These are phyloP conservation scores for Phytophthora pisi DNA, from an alignment of 352 stramenopile genomes.

Conservation along the genomic window DNA sequence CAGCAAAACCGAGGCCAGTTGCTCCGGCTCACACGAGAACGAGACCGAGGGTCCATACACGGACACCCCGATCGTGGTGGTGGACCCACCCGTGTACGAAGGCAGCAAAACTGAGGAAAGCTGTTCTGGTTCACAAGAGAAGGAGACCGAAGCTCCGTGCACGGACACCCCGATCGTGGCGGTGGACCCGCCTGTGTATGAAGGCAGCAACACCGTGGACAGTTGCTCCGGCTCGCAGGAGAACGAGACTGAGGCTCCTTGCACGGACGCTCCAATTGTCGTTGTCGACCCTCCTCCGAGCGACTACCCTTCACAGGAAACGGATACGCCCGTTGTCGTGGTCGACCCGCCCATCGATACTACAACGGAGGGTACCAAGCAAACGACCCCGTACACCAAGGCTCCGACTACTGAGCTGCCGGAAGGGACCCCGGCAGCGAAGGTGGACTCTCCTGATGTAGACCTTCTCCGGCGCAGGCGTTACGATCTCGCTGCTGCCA, in stretches of 20 bases:
- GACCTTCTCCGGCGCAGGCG: no score
- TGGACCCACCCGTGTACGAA: constrained; percentile 16
- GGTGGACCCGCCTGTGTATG: constrained; percentile 15
- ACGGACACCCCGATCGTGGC: constrained; percentile 5
- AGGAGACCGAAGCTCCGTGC: not conserved
- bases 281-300: constrained; percentile 10
- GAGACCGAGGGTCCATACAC: constrained; percentile 1
- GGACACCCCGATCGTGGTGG: constrained; percentile 3
- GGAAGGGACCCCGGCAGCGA: not conserved
- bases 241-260: not conserved
- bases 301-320: not conserved
- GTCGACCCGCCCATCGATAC: not conserved
- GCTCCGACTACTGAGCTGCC: not conserved
- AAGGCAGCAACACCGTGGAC: not conserved
- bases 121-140: not conserved
- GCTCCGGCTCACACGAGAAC: not conserved
- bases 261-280: constrained; percentile 3
- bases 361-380: not conserved
- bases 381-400: not conserved
- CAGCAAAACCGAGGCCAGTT: constrained; percentile 10
- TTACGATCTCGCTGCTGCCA: no score
- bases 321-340: not conserved
- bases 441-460: no score
- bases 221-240: not conserved
- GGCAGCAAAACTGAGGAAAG: not conserved